Conservation (phyloP, 345 rosid genomes). For the Erysimum cheiranthoides region DNA sequence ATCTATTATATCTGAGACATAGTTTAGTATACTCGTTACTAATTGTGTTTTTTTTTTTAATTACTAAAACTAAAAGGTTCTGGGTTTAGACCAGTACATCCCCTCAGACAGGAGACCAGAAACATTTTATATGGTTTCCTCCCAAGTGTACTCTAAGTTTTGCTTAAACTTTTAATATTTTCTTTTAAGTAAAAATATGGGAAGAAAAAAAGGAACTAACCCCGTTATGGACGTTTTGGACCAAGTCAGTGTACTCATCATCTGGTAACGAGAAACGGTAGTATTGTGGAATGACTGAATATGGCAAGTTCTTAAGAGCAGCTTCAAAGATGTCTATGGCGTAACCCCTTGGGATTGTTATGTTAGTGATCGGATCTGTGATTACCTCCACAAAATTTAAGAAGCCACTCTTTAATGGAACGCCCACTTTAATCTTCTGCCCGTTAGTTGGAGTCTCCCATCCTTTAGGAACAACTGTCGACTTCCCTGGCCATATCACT, state of each 20-base stretch:
- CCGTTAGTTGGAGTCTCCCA: conserved; percentile 46
- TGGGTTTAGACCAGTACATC: too few relatives aligned
- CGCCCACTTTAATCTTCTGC: conserved; percentile 52
- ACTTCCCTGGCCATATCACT: conserved; percentile 57
- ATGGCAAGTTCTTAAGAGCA: conserved; percentile 38
- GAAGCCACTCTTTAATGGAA: conserved; percentile 49
- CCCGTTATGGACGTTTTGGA: conserved; percentile 46
- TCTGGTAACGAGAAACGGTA: background rate
- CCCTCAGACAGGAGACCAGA: too few relatives aligned
- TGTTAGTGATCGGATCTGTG: background rate
- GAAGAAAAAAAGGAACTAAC: conserved; percentile 38
- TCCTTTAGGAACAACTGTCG: conserved; percentile 47
- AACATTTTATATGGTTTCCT: too few relatives aligned
- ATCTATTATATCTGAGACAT: background rate
- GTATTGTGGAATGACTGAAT: conserved; percentile 43
- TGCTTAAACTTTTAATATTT: background rate
- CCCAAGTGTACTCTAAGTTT: too few relatives aligned
- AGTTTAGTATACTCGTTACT: background rate
- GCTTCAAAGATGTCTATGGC: conserved; percentile 46
- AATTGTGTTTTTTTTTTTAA: background rate
- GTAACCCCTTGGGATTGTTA: conserved; percentile 36
- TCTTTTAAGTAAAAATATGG: background rate
- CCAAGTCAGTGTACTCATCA: conserved; percentile 45
- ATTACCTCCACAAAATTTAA: conserved; percentile 36
- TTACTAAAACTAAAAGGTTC: too few relatives aligned